Evolutionary conservation across 768 basidiomycete species (phyloP).

Genomic region (Suillus tomentosus): DNA sequence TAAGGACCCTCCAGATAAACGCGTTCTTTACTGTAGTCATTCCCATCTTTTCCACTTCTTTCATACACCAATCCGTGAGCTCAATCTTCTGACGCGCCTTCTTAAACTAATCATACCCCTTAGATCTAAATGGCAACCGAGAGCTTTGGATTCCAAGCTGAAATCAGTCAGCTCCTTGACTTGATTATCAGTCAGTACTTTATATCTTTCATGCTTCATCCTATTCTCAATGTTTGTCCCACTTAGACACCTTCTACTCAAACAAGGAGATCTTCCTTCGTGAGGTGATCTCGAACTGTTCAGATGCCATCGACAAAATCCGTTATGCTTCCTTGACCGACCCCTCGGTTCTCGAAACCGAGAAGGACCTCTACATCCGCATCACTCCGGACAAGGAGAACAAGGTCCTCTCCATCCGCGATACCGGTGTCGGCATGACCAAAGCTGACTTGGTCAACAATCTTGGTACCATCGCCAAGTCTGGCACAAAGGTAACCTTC

Average conservation of each 20-base stretch:
- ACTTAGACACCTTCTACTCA: conserved; percentile 97
- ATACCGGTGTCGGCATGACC: conserved; percentile 99
- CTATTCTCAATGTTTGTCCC: conserved; percentile 5
- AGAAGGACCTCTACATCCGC: conserved; percentile 92
- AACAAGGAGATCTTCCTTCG: conserved; percentile 99
- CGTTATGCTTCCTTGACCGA: conserved; percentile 96
- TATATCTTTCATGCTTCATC: conserved; percentile 7
- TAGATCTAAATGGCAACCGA: conserved; percentile 67
- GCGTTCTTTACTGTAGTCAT: conserved; percentile 19
- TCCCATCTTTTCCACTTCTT: conserved; percentile 15
- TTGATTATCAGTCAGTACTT: conserved; percentile 88
- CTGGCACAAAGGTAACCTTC: conserved; percentile 77
- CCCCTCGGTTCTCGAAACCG: conserved; percentile 83
- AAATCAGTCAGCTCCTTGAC: conserved; percentile 98
- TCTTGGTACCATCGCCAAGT: conserved; percentile 94
- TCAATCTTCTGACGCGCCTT: background rate
- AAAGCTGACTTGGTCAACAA: conserved; percentile 99
- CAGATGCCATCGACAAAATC: conserved; percentile 99
- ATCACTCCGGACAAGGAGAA: conserved; percentile 96
- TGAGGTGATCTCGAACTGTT: conserved; percentile 95
- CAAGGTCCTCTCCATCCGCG: conserved; percentile 87
- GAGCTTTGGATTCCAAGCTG: conserved; percentile 97
- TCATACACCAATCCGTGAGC: conserved; percentile 20
- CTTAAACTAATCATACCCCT: conserved; percentile 18
- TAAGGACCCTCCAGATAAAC: conserved; percentile 32